Base-by-base conservation (phyloP, 2,329 filamentous ascomycete genomes). In the Aspergillus thermomutatus region DNA sequence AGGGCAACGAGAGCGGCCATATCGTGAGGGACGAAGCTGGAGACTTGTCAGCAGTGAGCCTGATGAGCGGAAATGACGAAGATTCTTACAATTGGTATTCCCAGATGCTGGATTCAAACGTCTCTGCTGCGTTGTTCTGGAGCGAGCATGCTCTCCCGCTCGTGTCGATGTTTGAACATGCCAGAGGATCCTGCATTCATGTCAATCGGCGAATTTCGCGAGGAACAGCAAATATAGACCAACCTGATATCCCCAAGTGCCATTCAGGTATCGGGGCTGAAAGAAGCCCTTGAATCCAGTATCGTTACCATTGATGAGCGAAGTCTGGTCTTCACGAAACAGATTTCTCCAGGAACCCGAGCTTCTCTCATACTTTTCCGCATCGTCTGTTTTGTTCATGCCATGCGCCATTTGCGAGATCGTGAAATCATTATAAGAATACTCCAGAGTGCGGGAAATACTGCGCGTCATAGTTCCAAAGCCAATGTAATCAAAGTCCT, bases 221-320 rank as follows among this genome's bases (percentile, higher is more conserved):
- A 21, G 17, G 50, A 45, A 2, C 27, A 34, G 17, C 17, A 4
- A 10, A 17, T 6, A 26, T 5, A 17, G 10, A 25, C 50, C 5
- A 27, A 65, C 82, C 69, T 91, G 88, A 52, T 77, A 83, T 2
- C 82, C 87, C 85, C 86, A 92, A 0, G 87, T 90, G 25, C 80
- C 79, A 65, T 92, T 91, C 0, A 87, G 68, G 58, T 83, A 87
- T 50, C 82, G 84, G 0, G 88, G 88, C 67, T 90, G 86, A 58
- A 91, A 86, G 71, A 91, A 92, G 0, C 89, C 89, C 0, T 74
- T 77, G 63, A 89, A 92, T 0, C 86, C 87, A 0, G 87, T 89
- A 60, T 88, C 77, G 0, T 69, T 78, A 0, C 83, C 84, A 55
- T 83, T 81, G 53, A 79, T 75, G 49, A 77, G 75, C 1, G 85